Evolutionary conservation across 768 basidiomycete species (phyloP), one percentile per base, ranked within the genome.

Genomic region (Leucocoprinus leucothites): DNA sequence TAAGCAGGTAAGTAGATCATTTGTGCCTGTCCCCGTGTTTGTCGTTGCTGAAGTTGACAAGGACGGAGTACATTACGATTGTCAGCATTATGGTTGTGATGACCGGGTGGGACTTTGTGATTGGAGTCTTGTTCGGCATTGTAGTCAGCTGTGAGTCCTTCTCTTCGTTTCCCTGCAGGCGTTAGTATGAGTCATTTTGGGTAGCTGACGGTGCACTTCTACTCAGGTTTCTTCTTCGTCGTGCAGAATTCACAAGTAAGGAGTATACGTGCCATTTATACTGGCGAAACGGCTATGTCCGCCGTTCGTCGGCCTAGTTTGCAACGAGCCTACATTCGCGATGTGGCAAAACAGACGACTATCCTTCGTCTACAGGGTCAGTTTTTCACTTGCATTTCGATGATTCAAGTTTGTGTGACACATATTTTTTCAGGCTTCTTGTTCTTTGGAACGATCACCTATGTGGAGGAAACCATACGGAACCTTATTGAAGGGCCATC

Each of bases 91-190:
- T 94, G 78, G 75, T 95, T 22, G 87, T 85, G 56, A 98, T 98
- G 96, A 95, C 94, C 1, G 80, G 81, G 2, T 93, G 85, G 85
- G 94, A 98, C 71, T 98, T 98, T 63, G 94, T 98, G 5, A 84
- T 88, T 60, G 96, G 96, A 0, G 90, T 99, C 0, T 69, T 95
- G 2, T 91, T 95, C 63, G 96, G 96, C 4, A 91, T 98, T 64
- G 74, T 96, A 53, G 84, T 94, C 54, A 92, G 92, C 63, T 97
- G 94, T 87, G 69, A 65, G 86, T 73, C 0, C 14, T 2, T 16
- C 43, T 6, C 5, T 34, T 34, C 31, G 5, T 13, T 5, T 34
- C 31, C 31, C 31, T 6, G 13, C 5, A 34, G 13, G 5, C 6
- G 6, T 34, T 34, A 13, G 21, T 16, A 1, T 21, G 4, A 25